A percentile compares a stretch with the other conserved stretches of the same genome.
Conservation (phyloP, 768 basidiomycete genomes). For the Phaeotremella skinneri region DNA sequence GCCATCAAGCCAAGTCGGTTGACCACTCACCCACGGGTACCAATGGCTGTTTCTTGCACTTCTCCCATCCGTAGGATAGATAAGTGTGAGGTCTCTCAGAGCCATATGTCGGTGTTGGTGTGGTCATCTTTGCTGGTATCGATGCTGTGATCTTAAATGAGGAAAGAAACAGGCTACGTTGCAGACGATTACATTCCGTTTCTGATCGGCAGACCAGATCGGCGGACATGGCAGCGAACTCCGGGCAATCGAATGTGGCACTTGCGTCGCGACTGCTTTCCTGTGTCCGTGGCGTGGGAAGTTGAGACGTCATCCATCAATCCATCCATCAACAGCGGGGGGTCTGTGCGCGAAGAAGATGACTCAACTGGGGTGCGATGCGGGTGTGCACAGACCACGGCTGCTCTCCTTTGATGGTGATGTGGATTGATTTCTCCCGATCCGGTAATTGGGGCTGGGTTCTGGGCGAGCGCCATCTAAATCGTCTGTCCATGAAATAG, state of each 20-base stretch:
- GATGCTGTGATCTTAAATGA: background rate
- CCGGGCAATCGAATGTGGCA: background rate
- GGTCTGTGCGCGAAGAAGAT: background rate
- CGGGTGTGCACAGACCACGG: no score
- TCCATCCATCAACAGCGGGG: no score
- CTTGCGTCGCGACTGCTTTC: background rate
- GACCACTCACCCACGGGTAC: constrained; percentile 42
- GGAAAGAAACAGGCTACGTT: no score
- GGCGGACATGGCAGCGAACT: background rate
- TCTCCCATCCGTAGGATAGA: constrained; percentile 34
- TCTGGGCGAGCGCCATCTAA: no score
- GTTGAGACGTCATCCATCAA: no score
- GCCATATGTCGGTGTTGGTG: background rate
- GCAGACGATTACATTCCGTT: background rate
- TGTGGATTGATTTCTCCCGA: background rate
- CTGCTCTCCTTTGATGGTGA: background rate
- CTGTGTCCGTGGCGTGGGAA: no score
- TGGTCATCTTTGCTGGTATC: background rate
- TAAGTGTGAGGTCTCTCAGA: background rate
- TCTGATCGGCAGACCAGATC: background rate
- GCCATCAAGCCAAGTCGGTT: background rate
- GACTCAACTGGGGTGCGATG: background rate
- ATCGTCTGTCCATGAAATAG: no score
- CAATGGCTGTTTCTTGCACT: constrained; percentile 47
- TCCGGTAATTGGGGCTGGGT: background rate